Conservation (phyloP, 169 alveolate genomes). For the Neospora caninum region DNA sequence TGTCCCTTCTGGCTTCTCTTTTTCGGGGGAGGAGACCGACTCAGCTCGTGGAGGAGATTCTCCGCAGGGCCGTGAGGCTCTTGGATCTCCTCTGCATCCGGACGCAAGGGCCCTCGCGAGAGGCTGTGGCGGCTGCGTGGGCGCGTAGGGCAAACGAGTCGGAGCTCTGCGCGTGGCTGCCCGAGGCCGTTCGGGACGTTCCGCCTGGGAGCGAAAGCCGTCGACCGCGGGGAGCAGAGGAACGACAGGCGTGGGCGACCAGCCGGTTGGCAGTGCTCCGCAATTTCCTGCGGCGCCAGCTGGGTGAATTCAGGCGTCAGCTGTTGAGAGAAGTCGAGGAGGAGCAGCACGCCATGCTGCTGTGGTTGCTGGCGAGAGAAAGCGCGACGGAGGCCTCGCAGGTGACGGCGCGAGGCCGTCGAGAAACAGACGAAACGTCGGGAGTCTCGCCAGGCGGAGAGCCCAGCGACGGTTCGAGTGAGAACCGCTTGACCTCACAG, state of each 20-base stretch:
- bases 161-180: background rate
- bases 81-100: background rate
- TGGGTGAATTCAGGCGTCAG: background rate
- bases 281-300: background rate
- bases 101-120: background rate
- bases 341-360: background rate
- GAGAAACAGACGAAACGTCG: too few relatives aligned
- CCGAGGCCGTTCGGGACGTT: background rate
- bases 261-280: background rate
- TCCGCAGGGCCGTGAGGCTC: background rate
- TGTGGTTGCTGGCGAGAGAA: constrained; percentile 9
- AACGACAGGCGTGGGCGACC: background rate
- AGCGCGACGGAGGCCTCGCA: background rate
- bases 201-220: background rate
- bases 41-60: background rate
- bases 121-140: background rate
- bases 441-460: too few relatives aligned
- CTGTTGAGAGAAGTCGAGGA: background rate
- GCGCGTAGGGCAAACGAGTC: background rate
- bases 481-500: too few relatives aligned
- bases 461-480: too few relatives aligned
- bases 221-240: too few relatives aligned
- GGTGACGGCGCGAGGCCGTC: background rate
- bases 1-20: background rate
- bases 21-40: background rate